These are phyloP conservation scores for Coniochaeta sp. DNA, from an alignment of 2,329 filamentous ascomycete species.

Conservation along the genomic window DNA sequence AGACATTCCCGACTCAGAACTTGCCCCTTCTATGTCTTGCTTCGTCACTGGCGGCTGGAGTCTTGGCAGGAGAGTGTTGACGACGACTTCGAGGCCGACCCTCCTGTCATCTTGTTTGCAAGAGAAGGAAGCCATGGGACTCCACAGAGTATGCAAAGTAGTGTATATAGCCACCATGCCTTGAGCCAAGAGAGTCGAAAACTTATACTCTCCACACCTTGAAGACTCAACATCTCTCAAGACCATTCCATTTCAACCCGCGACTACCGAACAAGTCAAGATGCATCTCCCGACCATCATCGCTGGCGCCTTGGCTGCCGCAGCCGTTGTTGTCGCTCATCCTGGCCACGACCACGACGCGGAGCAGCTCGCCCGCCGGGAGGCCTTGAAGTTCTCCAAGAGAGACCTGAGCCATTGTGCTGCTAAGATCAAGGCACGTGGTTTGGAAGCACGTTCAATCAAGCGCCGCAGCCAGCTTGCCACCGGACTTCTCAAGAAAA, in stretches of 20 bases:
- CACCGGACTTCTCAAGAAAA: slow-evolving; percentile 21
- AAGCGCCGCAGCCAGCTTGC: slow-evolving; percentile 26
- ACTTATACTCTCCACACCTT: neutral
- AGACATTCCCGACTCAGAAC: neutral
- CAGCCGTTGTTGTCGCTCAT: slow-evolving; percentile 22
- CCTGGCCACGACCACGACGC: slow-evolving; percentile 32
- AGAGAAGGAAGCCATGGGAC: too few relatives aligned
- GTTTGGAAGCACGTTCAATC: slow-evolving; percentile 25
- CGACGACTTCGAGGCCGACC: neutral
- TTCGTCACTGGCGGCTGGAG: neutral
- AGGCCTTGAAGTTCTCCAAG: slow-evolving; percentile 24
- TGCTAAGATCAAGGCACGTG: slow-evolving; percentile 28
- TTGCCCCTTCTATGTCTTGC: neutral
- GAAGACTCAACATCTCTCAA: neutral
- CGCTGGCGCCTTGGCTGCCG: slow-evolving; percentile 11
- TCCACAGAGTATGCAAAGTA: too few relatives aligned
- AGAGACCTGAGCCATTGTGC: slow-evolving; percentile 29
- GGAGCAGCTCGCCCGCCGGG: slow-evolving; percentile 31
- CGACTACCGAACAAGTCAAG: neutral
- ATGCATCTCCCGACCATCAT: slow-evolving; percentile 6
- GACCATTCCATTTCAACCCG: neutral
- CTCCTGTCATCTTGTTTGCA: too few relatives aligned
- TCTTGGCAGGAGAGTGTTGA: neutral
- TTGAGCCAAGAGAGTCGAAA: too few relatives aligned
- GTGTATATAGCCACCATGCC: too few relatives aligned